phyloP scores from a whole-genome alignment of 257 asterid genomes.

The Rauvolfia tetraphylla region DNA sequence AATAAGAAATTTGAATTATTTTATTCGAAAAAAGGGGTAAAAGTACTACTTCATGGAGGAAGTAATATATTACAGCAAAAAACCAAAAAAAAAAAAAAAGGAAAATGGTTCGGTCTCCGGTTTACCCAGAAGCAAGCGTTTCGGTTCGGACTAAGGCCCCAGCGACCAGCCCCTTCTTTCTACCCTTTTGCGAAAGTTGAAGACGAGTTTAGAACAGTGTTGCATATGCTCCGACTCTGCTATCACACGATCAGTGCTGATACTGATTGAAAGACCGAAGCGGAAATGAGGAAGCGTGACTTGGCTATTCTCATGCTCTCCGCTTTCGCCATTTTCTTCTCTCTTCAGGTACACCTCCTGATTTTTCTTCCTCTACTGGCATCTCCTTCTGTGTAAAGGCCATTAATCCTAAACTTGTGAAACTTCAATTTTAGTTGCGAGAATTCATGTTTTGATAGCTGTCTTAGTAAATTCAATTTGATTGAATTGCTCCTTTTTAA shows the following conservation, averaged over 20 bases:
- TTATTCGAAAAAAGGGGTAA: no score
- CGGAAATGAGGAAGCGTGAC: slow-evolving; percentile 87
- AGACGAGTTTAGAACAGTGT: background rate
- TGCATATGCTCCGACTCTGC: slow-evolving; percentile 2
- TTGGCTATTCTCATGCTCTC: slow-evolving; percentile 90
- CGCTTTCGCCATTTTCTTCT: slow-evolving; percentile 97
- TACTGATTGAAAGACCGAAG: background rate
- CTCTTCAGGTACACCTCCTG: slow-evolving; percentile 68
- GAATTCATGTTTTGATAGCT: background rate
- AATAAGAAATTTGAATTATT: no score
- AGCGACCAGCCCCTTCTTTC: background rate
- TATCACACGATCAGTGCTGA: background rate
- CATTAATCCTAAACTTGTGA: slow-evolving; percentile 13
- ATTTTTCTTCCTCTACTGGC: background rate
- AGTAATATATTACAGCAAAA: no score
- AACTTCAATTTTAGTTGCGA: background rate
- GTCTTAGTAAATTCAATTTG: background rate
- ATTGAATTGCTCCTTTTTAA: background rate
- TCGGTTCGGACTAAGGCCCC: background rate
- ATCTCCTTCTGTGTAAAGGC: background rate
- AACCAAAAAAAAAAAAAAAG: no score
- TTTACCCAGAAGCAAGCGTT: background rate
- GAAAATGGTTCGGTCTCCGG: background rate
- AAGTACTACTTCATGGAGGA: no score
- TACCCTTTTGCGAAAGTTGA: slow-evolving; percentile 1